Evolutionary conservation across 106 monocot genomes (phyloP), one percentile per base, ranked within the genome.

Genomic region (Dioscorea alata): DNA sequence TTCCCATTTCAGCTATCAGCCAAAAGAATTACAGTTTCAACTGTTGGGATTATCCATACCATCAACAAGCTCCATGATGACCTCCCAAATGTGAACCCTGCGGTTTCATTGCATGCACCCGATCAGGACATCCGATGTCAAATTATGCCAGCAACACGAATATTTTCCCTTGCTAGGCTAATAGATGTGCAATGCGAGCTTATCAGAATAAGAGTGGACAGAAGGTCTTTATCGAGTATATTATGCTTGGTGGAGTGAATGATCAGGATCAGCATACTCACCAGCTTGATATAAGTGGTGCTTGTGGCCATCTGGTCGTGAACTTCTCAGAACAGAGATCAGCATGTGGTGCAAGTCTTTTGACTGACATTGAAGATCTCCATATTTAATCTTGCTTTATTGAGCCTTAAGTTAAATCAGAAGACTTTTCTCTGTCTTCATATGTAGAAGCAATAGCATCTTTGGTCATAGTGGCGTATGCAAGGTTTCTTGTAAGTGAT

Each of bases 141-240:
- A 23, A 99, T 99, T 72, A 99, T 99, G 99, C 99, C 93, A 61
- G 86, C 99, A 28, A 54, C 99, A n/a, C n/a, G n/a, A n/a, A n/a
- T n/a, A n/a, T n/a, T n/a, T n/a, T n/a, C n/a, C n/a, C n/a, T n/a
- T n/a, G n/a, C n/a, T n/a, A n/a, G n/a, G n/a, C n/a, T n/a, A n/a
- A n/a, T n/a, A n/a, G n/a, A n/a, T n/a, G n/a, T n/a, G n/a, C n/a
- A n/a, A n/a, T n/a, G n/a, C n/a, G n/a, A n/a, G n/a, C n/a, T n/a
- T n/a, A n/a, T n/a, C n/a, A n/a, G n/a, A n/a, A n/a, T n/a, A n/a
- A n/a, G n/a, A n/a, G n/a, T n/a, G n/a, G n/a, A n/a, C n/a, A 85
- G 74, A 99, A 84, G 63, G 81, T 99, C 49, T 85, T 99, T 65
- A 87, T 99, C 16, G 99, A 99, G 81, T 93, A 99, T 76, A 99